Base-by-base conservation (phyloP, 306 rosid genomes). In the Dryas drummondii region DNA sequence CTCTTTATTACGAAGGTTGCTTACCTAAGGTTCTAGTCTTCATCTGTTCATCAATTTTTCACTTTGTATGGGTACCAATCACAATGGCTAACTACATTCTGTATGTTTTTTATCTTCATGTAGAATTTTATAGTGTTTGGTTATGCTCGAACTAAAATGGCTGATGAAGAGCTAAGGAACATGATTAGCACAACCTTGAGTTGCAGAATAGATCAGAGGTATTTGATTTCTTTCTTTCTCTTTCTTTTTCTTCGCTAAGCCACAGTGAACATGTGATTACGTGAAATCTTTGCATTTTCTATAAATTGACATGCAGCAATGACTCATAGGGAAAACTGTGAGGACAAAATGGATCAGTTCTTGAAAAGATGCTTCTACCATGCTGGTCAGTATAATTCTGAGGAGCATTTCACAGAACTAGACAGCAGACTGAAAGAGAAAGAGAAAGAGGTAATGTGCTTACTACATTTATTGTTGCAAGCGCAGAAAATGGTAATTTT, bases 161-260 rank as follows among this genome's bases (percentile, higher is more conserved):
- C 91, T 3, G 78, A 83, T 71, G 97, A 88, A 58, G 96, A 91
- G 68, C 85, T 94, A 70, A 85, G 96, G 85, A 90, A 84, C 84
- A 84, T 85, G 87, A 87, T 94, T 52, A 90, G 98, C 87, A 47
- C 32, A 79, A 94, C 98, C 45, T 78, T 94, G 80, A 91, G 97
- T 64, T 91, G 98, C 94, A 88, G 97, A 87, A 90, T 94, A 71
- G 91, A 94, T 77, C 70, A 91, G 88, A 91, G 97, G 98, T 91
- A 70, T 52, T 58, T 37, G 9, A 13, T 9, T n/a, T 32, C 37
- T 32, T 32, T 32, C 37, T 32, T 32, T 2, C 3, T 32, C 37
- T 32, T 1, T 32, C 37, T 32, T 32, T 32, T 32, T 32, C 2
- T 32, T 55, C 61, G 5, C 63, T 32, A 9, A 72, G 62, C 63